Base-by-base conservation (phyloP, 345 rosid genomes). In the Brassica nigra region DNA sequence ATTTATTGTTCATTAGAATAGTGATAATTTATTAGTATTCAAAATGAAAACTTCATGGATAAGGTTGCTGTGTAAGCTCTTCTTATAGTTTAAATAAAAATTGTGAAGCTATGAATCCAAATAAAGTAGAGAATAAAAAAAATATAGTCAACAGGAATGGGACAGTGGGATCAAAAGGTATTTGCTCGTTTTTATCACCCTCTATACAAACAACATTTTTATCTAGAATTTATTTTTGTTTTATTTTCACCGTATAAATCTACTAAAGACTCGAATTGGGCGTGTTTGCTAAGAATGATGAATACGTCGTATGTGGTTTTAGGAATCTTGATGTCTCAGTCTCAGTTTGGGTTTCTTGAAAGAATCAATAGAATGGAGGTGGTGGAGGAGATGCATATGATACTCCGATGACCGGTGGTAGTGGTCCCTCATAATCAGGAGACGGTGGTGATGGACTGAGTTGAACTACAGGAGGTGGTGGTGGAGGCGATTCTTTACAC, bases 381-480 rank as follows among this genome's bases (percentile, higher is more conserved):
- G 97, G 98, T 15, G 98, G 98, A 67, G 98, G 97, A 8, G 98
- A 93, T 30, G 97, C 95, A 39, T 93, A 93, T 66, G 96, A 83
- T 5, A 92, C 84, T 66, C 96, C 97, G 6, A 73, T 66, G 10
- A 92, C 80, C 10, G 97, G 96, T 6, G 97, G 97, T 86, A 92
- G 80, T 68, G 97, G 97, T 69, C 92, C 97, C 64, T 87, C 89
- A 20, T 89, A 89, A 28, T 81, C 89, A 1, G 96, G 95, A 54
- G 91, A 78, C 0, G 94, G 91, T 31, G 97, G 94, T 7, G 88
- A 87, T 1, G 85, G 86, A 2, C 87, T 84, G 18, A 57, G 31
- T 42, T 63, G 33, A 14, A 74, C 4, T 4, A 44, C 20, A 12
- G 70, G 70, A 1, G 77, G 20, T 14, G 70, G 65, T 28, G 64